Base-by-base conservation (phyloP, 169 alveolate genomes). In the Plasmodium inui region DNA sequence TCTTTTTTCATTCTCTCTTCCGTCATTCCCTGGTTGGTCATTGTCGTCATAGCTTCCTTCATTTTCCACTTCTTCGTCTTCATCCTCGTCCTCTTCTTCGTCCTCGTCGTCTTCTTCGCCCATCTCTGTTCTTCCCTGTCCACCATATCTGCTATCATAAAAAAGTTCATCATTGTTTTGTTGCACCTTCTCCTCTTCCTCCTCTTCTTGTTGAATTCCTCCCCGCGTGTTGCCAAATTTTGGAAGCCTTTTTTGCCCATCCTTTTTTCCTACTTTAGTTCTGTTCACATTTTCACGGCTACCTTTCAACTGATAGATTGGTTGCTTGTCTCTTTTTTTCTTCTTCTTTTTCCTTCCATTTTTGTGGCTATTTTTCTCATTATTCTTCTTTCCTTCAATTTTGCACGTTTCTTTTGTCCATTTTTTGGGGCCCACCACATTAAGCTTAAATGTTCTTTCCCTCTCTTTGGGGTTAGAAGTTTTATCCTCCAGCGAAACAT, bases 351-450 rank as follows among this genome's bases (percentile, higher is more conserved):
- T 88, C 53, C 78, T 78, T 8, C n/a, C 39, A 19, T 26, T 34
- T 9, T 76, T 57, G 17, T 30, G 37, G 22, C 46, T 61, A 17
- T 57, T 83, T n/a, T 61, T 83, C 26, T 83, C 53, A 34, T 83
- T 83, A 37, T n/a, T 37, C 26, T 83, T 53, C 26, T 28, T 28
- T 7, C 57, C 72, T 80, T 79, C 94, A 8, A 61, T 12, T 79
- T 78, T 44, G 26, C 61, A 57, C 30, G 73, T 39, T 57, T 89
- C 89, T 57, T 67, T 89, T 67, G 61, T 89, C 94, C 94, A 89
- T 89, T 89, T 89, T 79, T 89, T 89, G n/a, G 94, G 94, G 71
- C 94, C 94, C 67, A 89, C 74, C 1, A 89, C 94, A 79, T 79
- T 78, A 57, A 89, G 89, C 46, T 89, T 89, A 79, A 79, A 37